These are phyloP conservation scores for Euryodendron excelsum DNA, from an alignment of 148 eudicot species.

Conservation along the genomic window DNA sequence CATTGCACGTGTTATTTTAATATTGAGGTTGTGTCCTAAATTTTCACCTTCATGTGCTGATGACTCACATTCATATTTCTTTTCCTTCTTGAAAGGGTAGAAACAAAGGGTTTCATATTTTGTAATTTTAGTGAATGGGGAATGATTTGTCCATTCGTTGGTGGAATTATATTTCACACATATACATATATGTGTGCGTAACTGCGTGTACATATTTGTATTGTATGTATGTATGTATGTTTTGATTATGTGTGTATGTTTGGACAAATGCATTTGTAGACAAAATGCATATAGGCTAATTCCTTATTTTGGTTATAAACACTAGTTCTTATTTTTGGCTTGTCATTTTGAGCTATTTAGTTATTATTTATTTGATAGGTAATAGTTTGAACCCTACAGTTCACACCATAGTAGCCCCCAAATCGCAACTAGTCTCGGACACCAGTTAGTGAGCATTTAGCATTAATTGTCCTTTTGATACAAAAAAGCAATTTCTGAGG, in stretches of 20 bases:
- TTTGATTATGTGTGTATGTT: background rate
- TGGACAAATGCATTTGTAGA: background rate
- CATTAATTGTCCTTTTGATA: background rate
- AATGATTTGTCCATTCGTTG: background rate
- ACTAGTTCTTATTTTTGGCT: background rate
- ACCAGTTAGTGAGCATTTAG: conserved; percentile 5
- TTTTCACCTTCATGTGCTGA: background rate
- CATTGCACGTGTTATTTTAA: background rate
- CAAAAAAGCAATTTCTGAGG: background rate
- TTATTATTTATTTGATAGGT: background rate
- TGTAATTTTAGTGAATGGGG: too few species aligned
- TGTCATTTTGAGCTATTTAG: background rate
- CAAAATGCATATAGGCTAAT: background rate
- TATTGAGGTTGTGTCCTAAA: background rate
- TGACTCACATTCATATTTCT: background rate
- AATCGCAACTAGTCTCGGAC: background rate
- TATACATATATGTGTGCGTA: too few species aligned
- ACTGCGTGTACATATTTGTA: too few species aligned
- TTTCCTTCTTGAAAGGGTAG: background rate
- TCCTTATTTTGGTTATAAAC: too few species aligned
- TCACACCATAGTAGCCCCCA: background rate
- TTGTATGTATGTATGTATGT: too few species aligned
- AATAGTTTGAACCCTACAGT: background rate
- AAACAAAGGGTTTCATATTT: background rate
- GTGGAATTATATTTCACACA: background rate